phyloP scores from a whole-genome alignment of 176 grass and related monocot genomes.

The Microstegium vimineum region DNA sequence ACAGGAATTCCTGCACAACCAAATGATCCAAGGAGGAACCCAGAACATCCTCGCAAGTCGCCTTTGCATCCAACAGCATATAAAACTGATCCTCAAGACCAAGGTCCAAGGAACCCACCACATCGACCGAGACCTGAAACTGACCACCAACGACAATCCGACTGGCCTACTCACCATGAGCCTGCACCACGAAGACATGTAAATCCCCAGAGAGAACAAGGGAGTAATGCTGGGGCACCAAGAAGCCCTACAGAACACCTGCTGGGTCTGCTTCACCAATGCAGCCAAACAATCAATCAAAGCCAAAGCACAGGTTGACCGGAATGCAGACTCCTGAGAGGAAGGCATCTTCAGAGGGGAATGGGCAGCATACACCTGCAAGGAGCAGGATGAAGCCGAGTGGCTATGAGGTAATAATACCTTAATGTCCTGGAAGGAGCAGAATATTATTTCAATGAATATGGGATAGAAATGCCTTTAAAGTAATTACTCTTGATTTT shows the following conservation, averaged over 20 bases:
- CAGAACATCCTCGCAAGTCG: conserved; percentile 28
- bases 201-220: conserved; percentile 27
- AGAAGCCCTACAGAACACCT: conserved; percentile 36
- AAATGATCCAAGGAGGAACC: conserved; percentile 21
- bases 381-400: conserved; percentile 34
- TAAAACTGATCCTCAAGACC: conserved; percentile 30
- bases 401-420: conserved; percentile 27
- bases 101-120: conserved; percentile 30
- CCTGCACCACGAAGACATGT: neutral
- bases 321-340: conserved; percentile 49
- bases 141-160: conserved; percentile 16
- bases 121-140: conserved; percentile 16
- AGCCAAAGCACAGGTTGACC: neutral
- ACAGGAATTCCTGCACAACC: conserved; percentile 28
- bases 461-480: neutral
- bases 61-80: conserved; percentile 34
- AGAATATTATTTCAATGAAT: neutral
- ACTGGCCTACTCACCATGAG: conserved; percentile 18
- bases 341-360: conserved; percentile 21
- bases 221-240: neutral
- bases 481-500: conserved; percentile 20
- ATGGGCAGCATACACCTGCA: conserved; percentile 43
- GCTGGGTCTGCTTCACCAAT: conserved; percentile 39
- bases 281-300: conserved; percentile 28
- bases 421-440: too few species aligned